Base-by-base conservation (phyloP, 371 early-diverging fungal species). In the Lichtheimia corymbifera region DNA sequence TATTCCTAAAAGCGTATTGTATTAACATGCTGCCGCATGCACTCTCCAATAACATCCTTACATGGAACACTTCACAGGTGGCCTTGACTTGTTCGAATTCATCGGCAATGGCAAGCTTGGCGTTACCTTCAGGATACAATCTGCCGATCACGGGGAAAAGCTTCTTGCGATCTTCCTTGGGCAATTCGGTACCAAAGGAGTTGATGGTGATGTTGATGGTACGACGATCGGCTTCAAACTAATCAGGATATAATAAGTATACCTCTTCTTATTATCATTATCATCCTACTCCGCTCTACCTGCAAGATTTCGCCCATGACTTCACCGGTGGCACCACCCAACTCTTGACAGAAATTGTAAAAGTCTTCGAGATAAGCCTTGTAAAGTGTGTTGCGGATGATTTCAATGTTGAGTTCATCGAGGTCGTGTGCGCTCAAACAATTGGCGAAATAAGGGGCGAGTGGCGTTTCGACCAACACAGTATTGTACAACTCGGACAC, bases 321-420 rank as follows among this genome's bases (percentile, higher is more conserved):
- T 63, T 97, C 93, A n/a, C 85, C 92, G 5, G 99, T 97, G 9
- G 90, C 84, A 5, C 89, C 93, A 56, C 92, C 96, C n/a, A 96
- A 67, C 1, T 59, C 63, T 64, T 88, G 84, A 66, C 95, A 94
- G 76, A 93, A 99, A 12, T 79, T 71, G 72, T 95, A 91, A 78
- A 97, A 99, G 76, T 99, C 99, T 82, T 98, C 98, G 58, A 99
- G 73, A 65, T 98, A 99, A 7, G 97, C 96, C 77, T 97, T 97
- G 85, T 97, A 96, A 43, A 99, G 85, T 4, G 97, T 96, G 82
- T 97, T 98, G 65, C 99, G 88, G 67, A 99, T 99, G 60, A 99
- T 97, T 73, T 99, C 98, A 79, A 98, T 97, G 75, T 99, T 97
- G 76, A 97, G 84, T 75, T 98, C 98, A 73, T 99, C 96, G 62